Base-by-base conservation (phyloP, 225 moss, liverwort and hornwort species). In the Physcomitrellopsis africana region DNA sequence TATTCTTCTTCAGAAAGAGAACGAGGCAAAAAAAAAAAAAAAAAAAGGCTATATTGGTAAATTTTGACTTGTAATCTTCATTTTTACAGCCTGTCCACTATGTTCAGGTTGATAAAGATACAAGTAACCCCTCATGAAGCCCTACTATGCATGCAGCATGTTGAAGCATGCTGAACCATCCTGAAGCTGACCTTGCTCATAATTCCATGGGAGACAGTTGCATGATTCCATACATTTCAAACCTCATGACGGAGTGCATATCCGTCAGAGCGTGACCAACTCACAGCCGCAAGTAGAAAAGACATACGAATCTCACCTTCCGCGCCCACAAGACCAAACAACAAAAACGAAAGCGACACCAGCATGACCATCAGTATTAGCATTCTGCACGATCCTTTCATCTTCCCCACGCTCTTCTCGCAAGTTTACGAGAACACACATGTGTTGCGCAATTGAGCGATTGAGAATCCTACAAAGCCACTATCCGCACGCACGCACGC, bases 331-430 rank as follows among this genome's bases (percentile, higher is more conserved):
- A 43, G 56, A 51, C 41, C 72, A 17, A 77, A 60, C 3, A 27
- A 66, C 27, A 75, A 37, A 37, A 83, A 66, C 0, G 49, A 43
- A 13, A 72, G 24, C 44, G 67, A 56, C 47, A 48, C 47, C 67
- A 83, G 14, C 60, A 70, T 24, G 0, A 60, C 24, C 46, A 75
- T n/a, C 44, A 64, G 41, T 10, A 23, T n/a, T n/a, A 66, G 48
- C 65, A 78, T 67, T n/a, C 71, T 83, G 75, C 82, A 71, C 43
- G 60, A 47, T 54, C 71, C 75, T 72, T 61, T 48, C 79, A 75
- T 79, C 26, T 51, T 58, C 52, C 23, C 22, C 27, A 48, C 10
- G 10, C 26, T 0, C 22, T 56, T 19, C 55, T 47, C 18, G 43
- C 9, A 24, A 24, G 24, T 24, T 24, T 24, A 37, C 7, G 4